phyloP scores from a whole-genome alignment of 352 stramenopile species.

The Pythium scleroteichum region DNA sequence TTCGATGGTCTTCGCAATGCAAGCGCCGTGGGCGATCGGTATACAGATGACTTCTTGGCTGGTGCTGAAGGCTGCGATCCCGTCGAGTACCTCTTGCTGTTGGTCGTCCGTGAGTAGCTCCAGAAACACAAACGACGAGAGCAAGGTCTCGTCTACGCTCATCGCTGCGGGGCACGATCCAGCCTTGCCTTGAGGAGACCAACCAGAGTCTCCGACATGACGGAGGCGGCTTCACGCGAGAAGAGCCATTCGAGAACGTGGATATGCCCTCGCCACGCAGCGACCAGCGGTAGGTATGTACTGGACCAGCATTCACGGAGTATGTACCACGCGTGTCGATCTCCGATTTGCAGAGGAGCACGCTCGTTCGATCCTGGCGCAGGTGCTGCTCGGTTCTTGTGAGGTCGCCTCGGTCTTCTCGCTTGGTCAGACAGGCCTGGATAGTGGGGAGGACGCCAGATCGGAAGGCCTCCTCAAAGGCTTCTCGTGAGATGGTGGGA shows the following conservation, averaged over 20 bases:
- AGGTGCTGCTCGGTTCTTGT: too few relatives aligned
- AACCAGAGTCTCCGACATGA: constrained; percentile 7
- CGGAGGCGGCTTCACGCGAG: background rate
- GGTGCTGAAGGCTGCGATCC: background rate
- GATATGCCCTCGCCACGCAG: background rate
- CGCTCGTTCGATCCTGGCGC: too few relatives aligned
- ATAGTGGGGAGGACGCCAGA: too few relatives aligned
- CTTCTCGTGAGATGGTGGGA: too few relatives aligned
- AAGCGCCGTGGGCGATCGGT: constrained; percentile 3
- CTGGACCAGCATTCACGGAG: background rate
- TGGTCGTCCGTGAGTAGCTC: background rate
- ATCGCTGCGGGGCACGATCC: background rate
- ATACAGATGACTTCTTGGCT: background rate
- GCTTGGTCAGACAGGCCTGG: too few relatives aligned
- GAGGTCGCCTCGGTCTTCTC: too few relatives aligned
- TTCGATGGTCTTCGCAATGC: background rate
- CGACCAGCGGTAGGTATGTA: background rate
- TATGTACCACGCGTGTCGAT: background rate
- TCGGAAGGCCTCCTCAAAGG: too few relatives aligned
- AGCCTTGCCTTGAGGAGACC: background rate
- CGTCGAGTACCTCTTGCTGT: background rate
- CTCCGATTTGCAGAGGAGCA: too few relatives aligned
- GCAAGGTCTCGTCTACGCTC: background rate
- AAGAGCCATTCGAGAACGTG: constrained; percentile 1
- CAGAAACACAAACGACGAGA: constrained; percentile 2